Percentiles rank a stretch among this genome's conserved stretches.
Conservation (phyloP, 306 rosid genomes). For the Mimosa pudica region DNA sequence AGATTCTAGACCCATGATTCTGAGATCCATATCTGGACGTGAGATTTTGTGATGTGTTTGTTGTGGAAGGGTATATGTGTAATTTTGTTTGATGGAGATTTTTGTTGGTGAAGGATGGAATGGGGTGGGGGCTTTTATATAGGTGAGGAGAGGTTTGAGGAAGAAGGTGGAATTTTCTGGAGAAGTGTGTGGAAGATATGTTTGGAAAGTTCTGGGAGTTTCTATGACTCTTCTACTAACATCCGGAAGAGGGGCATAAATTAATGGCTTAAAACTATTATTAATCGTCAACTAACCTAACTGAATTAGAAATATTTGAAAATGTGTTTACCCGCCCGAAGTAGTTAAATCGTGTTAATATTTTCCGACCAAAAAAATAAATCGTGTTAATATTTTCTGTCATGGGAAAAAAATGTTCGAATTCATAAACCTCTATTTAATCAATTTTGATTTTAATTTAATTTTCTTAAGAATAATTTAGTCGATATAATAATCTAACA, state of each 20-base stretch:
- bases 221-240: slow-evolving; percentile 22
- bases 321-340: no score
- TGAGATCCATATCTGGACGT: slow-evolving; percentile 56
- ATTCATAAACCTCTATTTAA: no score
- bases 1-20: slow-evolving; percentile 63
- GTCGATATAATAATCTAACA: no score
- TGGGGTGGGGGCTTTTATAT: slow-evolving; percentile 16
- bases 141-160: not conserved
- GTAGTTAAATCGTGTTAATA: no score
- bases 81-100: not conserved
- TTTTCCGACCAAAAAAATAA: no score
- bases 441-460: no score
- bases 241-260: slow-evolving; percentile 2
- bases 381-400: no score
- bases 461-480: no score
- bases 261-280: no score
- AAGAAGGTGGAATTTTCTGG: slow-evolving; percentile 46
- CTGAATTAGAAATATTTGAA: no score
- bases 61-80: not conserved
- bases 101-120: not conserved
- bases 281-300: no score
- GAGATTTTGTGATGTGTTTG: not conserved
- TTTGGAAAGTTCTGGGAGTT: slow-evolving; percentile 27
- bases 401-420: no score
- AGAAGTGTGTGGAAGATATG: not conserved